Conservation (phyloP, 257 asterid genomes). For the Leptodermis oblonga region DNA sequence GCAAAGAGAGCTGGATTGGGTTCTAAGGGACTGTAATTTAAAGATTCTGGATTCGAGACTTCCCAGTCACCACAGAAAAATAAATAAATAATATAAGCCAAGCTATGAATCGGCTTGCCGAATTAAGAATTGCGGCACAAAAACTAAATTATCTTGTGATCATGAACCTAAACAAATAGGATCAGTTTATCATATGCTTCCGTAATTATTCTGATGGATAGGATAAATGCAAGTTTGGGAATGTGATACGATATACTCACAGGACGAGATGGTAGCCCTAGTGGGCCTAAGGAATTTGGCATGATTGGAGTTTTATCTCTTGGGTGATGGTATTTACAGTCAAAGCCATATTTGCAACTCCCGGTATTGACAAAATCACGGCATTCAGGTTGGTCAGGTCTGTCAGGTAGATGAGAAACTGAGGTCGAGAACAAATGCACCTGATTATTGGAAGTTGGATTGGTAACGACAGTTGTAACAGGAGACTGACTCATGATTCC, state of each 20-base stretch:
- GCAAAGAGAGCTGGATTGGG: too few relatives aligned
- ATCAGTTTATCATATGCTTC: not conserved
- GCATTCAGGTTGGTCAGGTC: slow-evolving; percentile 75
- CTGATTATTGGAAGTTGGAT: slow-evolving; percentile 11
- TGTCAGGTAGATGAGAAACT: slow-evolving; percentile 49
- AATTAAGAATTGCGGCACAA: not conserved
- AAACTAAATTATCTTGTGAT: not conserved
- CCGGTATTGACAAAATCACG: slow-evolving; percentile 57
- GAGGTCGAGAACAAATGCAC: slow-evolving; percentile 11
- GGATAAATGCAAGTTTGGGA: not conserved
- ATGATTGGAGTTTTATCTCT: slow-evolving; percentile 42
- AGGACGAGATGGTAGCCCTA: slow-evolving; percentile 64
- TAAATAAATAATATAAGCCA: too few relatives aligned
- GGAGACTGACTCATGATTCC: slow-evolving; percentile 18
- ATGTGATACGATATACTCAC: slow-evolving; percentile 22
- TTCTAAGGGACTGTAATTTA: too few relatives aligned
- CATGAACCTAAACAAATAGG: not conserved
- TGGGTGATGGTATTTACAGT: slow-evolving; percentile 71
- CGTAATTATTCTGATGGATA: not conserved
- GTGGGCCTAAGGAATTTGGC: slow-evolving; percentile 47
- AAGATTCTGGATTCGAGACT: too few relatives aligned
- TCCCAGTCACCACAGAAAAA: too few relatives aligned
- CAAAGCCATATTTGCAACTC: slow-evolving; percentile 58
- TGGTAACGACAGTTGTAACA: slow-evolving; percentile 3
- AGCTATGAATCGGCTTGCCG: too few relatives aligned